A percentile compares a stretch with the other conserved stretches of the same genome.
Evolutionary conservation across 768 basidiomycete species (phyloP).

Genomic region (Dentipellis fragilis): DNA sequence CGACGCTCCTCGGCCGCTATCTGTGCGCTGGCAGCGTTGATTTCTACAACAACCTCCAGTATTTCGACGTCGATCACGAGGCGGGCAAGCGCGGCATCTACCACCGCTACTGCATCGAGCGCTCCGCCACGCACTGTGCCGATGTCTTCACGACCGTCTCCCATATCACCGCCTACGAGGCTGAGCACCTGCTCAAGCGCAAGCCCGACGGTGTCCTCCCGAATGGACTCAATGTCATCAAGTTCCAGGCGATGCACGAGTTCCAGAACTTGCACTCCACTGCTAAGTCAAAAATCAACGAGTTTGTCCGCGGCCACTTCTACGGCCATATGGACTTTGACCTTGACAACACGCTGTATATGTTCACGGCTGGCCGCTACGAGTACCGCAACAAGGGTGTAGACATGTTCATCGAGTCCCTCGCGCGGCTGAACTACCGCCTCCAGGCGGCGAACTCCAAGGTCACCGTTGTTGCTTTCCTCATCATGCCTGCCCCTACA

Average conservation of each 20-base stretch:
- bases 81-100: conserved; percentile 99
- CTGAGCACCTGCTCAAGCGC: conserved; percentile 91
- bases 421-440: conserved; percentile 74
- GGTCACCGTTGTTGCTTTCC: conserved; percentile 91
- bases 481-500: conserved; percentile 96
- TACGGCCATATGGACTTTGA: conserved; percentile 98
- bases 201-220: conserved; percentile 97
- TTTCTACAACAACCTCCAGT: conserved; percentile 98
- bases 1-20: conserved; percentile 95
- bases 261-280: conserved; percentile 93
- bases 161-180: conserved; percentile 97
- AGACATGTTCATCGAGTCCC: conserved; percentile 97
- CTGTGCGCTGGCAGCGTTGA: conserved; percentile 97
- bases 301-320: conserved; percentile 95
- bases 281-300: conserved; percentile 95
- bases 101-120: conserved; percentile 95
- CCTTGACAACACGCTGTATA: conserved; percentile 83
- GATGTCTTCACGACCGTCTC: conserved; percentile 98
- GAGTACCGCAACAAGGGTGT: conserved; percentile 99
- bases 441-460: conserved; percentile 55
- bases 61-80: conserved; percentile 99
- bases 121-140: conserved; percentile 87
- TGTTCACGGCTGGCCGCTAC: conserved; percentile 99
- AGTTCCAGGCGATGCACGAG: conserved; percentile 99
- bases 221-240: conserved; percentile 96